Evolutionary conservation across 805 yeast species (phyloP).

Genomic region (Ascoidea tarda): DNA sequence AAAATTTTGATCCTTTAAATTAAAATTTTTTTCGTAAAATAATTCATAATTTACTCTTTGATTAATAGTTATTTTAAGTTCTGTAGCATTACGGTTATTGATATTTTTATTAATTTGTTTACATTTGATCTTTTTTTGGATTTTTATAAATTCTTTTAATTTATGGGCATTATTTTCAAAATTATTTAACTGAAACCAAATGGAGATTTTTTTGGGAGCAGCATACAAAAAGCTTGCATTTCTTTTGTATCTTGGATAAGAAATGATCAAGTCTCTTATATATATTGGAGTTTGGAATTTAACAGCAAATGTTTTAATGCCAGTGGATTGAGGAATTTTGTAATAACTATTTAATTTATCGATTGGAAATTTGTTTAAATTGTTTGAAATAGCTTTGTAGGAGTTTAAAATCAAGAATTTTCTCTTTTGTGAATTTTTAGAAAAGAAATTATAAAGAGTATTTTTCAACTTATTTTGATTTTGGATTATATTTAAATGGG

Average conservation of each 20-base stretch:
- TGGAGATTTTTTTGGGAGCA: constrained; percentile 21
- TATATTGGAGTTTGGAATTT: constrained; percentile 24
- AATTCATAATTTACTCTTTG: constrained; percentile 7
- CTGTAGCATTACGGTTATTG: background rate
- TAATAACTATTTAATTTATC: constrained; percentile 2
- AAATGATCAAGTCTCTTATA: constrained; percentile 20
- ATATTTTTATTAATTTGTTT: background rate
- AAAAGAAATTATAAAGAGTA: background rate
- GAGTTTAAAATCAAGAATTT: constrained; percentile 7
- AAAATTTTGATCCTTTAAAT: constrained; percentile 3
- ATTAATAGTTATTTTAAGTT: constrained; percentile 2
- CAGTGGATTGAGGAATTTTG: constrained; percentile 2
- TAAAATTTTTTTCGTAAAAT: constrained; percentile 9
- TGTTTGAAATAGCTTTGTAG: constrained; percentile 7
- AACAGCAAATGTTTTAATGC: constrained; percentile 16
- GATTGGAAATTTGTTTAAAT: constrained; percentile 2
- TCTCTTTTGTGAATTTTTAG: background rate
- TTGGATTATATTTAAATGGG: background rate
- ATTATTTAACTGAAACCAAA: constrained; percentile 17
- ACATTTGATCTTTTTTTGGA: background rate
- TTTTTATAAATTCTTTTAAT: background rate
- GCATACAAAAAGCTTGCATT: constrained; percentile 23
- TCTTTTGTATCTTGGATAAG: constrained; percentile 23
- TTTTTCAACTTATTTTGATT: background rate
- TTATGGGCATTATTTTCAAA: constrained; percentile 6